Evolutionary conservation across 176 grass and related monocot species (phyloP), one percentile per base, ranked within the genome.

Genomic region (Ampelocalamus luodianensis): DNA sequence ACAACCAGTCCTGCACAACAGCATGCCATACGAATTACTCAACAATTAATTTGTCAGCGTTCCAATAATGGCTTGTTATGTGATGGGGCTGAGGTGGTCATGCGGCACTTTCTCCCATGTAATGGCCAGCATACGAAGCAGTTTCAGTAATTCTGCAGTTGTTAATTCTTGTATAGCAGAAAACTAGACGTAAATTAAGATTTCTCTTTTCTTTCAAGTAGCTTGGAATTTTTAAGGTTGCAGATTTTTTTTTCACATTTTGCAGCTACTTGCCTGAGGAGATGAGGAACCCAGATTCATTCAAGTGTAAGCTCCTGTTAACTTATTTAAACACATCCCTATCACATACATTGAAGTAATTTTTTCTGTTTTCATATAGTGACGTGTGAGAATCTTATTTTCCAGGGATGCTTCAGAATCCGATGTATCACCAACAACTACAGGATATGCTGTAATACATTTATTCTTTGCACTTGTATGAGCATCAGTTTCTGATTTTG

Each of bases 371-470:
- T 24, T 79, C 60, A 76, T 82, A 24, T 79, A 63, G 37, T 72
- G 10, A 85, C 26, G 3, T 63, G 10, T 83, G 49, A 48, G 51
- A 70, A 58, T 67, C 49, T 93, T 89, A 75, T 81, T 85, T 89
- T 89, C 64, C 87, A 99, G 97, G 90, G 93, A 92, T 96, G 92
- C 79, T 99, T 83, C 90, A 99, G 91, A 96, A 96, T 89, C 93
- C 97, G 54, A 81, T 91, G 88, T 96, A 94, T 76, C 97, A 92
- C 60, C 91, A 94, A 70, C 93, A 99, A 85, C 72, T 99, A 73
- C 86, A 99, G 91, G 97, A 99, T 78, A 99, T 96, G 97, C 88
- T 99, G 97, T 99, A 90, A 90, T 67, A 62, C 80, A 70, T 43
- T 34, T 72, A 60, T 70, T 86, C 65, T 58, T 83, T 88, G 54